Conservation (phyloP, 495 filamentous ascomycete genomes). For the Talaromyces liani region DNA sequence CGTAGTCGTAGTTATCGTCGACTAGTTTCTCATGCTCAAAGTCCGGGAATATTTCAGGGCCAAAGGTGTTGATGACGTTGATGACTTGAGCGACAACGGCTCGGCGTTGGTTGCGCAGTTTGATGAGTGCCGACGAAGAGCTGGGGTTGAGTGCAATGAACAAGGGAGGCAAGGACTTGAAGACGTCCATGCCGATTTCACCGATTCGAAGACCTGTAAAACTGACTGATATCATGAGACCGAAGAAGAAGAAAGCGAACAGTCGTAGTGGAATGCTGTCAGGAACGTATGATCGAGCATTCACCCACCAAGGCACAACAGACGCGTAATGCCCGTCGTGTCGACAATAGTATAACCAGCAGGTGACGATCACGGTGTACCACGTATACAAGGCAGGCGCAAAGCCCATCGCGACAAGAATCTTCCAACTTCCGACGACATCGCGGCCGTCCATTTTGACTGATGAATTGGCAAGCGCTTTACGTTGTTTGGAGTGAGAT, state of each 20-base stretch:
- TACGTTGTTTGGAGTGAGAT: constrained; percentile 65
- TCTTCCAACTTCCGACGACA: constrained; percentile 86
- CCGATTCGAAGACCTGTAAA: constrained; percentile 86
- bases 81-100: constrained; percentile 67
- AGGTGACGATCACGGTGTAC: constrained; percentile 58
- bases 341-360: constrained; percentile 60
- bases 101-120: constrained; percentile 62
- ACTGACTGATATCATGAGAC: constrained; percentile 74
- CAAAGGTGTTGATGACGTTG: constrained; percentile 77
- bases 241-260: constrained; percentile 56
- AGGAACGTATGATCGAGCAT: constrained; percentile 46
- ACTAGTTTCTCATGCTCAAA: constrained; percentile 74
- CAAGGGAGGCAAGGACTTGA: constrained; percentile 81
- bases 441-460: constrained; percentile 79
- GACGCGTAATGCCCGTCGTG: constrained; percentile 48
- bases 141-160: constrained; percentile 68
- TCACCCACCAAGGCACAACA: constrained; percentile 24
- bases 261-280: constrained; percentile 63
- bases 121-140: constrained; percentile 65
- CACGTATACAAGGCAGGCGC: constrained; percentile 67
- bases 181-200: constrained; percentile 88
- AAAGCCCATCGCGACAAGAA: constrained; percentile 72
- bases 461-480: constrained; percentile 71
- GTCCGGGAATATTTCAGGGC: constrained; percentile 85
- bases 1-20: constrained; percentile 38